phyloP scores from a whole-genome alignment of 495 filamentous ascomycete species.

The Aspergillus steynii region DNA sequence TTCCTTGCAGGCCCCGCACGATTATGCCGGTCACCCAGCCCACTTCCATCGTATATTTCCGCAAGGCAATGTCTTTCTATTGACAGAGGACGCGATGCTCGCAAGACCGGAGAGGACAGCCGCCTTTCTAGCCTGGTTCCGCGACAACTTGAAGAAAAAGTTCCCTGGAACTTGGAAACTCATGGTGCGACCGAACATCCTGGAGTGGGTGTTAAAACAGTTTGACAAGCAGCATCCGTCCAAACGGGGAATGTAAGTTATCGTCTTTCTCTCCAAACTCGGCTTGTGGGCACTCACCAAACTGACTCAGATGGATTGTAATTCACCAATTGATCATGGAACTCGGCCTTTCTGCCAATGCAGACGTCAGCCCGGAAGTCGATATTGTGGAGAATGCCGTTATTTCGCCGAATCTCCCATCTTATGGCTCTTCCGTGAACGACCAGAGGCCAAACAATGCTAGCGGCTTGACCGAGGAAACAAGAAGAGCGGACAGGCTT shows the following conservation, averaged over 20 bases:
- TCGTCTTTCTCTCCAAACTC: background rate
- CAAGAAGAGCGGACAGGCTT: conserved; percentile 39
- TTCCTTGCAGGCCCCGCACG: conserved; percentile 30
- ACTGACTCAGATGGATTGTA: conserved; percentile 22
- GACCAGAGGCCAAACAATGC: conserved; percentile 21
- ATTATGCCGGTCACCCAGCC: conserved; percentile 17
- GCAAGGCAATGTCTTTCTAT: conserved; percentile 54
- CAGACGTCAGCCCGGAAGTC: conserved; percentile 13
- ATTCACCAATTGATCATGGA: conserved; percentile 33
- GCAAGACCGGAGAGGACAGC: conserved; percentile 49
- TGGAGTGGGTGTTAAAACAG: conserved; percentile 36
- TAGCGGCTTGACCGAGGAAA: conserved; percentile 21
- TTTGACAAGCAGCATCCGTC: conserved; percentile 15
- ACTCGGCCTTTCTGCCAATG: conserved; percentile 17
- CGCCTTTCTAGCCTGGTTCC: conserved; percentile 61
- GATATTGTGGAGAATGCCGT: conserved; percentile 20
- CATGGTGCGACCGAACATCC: conserved; percentile 41
- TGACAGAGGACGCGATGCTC: conserved; percentile 64
- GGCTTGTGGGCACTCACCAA: background rate
- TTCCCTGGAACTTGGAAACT: conserved; percentile 37
- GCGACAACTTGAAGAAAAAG: conserved; percentile 19
- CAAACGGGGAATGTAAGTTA: conserved; percentile 25
- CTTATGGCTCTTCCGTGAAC: conserved; percentile 24
- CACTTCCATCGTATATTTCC: conserved; percentile 57
- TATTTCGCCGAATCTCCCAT: conserved; percentile 25